A percentile compares a stretch with the other conserved stretches of the same genome.
Conservation (phyloP, 345 rosid genomes). For the Anastatica hierochuntica region DNA sequence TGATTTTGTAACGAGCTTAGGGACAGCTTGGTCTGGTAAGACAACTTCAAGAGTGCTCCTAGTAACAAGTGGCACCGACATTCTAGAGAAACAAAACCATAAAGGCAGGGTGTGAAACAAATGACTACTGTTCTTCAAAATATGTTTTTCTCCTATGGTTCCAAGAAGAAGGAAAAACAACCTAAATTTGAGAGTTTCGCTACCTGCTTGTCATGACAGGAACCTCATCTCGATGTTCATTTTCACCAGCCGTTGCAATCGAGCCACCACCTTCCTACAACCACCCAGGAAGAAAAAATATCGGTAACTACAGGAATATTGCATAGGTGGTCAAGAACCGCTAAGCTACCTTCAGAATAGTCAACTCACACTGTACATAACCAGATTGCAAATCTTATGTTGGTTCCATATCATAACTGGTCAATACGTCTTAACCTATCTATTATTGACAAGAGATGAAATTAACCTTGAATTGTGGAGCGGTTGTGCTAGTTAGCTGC, state of each 20-base stretch:
- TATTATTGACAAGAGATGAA: slow-evolving; percentile 8
- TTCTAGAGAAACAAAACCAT: slow-evolving; percentile 26
- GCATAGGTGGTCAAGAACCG: neutral
- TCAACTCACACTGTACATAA: neutral
- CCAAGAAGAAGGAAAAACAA: no score
- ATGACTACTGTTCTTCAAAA: no score
- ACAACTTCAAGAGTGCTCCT: slow-evolving; percentile 92
- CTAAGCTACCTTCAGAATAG: neutral
- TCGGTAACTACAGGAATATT: neutral
- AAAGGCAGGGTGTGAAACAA: neutral
- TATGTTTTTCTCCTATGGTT: no score
- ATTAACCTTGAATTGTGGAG: slow-evolving; percentile 49
- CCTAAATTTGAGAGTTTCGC: neutral
- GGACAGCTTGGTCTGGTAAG: slow-evolving; percentile 72
- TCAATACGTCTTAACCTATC: neutral
- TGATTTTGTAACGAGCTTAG: slow-evolving; percentile 82
- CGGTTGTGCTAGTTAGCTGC: slow-evolving; percentile 30
- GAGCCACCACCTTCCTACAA: slow-evolving; percentile 57
- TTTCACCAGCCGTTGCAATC: slow-evolving; percentile 44
- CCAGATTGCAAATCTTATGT: neutral
- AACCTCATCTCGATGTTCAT: slow-evolving; percentile 61
- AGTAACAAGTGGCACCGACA: slow-evolving; percentile 75
- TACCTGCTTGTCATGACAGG: slow-evolving; percentile 56
- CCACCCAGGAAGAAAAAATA: neutral
- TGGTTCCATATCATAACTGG: neutral